These are phyloP conservation scores for Blastobotrys parvus DNA, from an alignment of 805 yeast species.

Conservation along the genomic window DNA sequence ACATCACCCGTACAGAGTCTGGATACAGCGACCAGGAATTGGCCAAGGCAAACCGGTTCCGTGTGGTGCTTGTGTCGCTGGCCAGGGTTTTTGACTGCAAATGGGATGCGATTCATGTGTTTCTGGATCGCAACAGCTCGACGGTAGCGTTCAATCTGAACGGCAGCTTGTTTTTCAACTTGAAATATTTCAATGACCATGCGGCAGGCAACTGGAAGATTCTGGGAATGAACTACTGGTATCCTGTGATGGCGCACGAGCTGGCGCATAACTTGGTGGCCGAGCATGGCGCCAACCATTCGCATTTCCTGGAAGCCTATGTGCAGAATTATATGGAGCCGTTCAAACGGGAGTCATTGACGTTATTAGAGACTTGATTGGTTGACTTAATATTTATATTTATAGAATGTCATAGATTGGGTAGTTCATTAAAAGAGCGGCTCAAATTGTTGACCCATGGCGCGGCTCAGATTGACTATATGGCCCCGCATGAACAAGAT, in stretches of 20 bases:
- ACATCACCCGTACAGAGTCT: not conserved
- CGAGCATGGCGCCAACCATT: conserved; percentile 30
- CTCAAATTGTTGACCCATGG: too few relatives aligned
- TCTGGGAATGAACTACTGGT: conserved; percentile 28
- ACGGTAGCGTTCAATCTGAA: conserved; percentile 32
- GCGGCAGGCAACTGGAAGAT: conserved; percentile 1
- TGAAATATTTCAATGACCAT: conserved; percentile 18
- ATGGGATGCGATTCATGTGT: conserved; percentile 20
- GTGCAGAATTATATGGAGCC: conserved; percentile 23
- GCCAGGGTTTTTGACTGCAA: conserved; percentile 4
- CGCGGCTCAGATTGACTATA: too few relatives aligned
- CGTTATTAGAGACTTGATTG: too few relatives aligned
- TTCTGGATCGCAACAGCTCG: conserved; percentile 17
- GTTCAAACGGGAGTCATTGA: conserved; percentile 8
- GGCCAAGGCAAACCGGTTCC: conserved; percentile 12
- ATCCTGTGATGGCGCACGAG: conserved; percentile 33
- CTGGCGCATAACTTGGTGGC: conserved; percentile 32
- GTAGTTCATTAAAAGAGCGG: too few relatives aligned
- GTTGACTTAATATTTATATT: too few relatives aligned
- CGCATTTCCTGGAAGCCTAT: conserved; percentile 28
- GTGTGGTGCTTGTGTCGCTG: conserved; percentile 8
- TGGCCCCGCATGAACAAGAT: too few relatives aligned
- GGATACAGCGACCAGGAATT: conserved; percentile 5
- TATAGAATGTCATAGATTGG: too few relatives aligned
- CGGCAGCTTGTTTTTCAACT: conserved; percentile 33